Evolutionary conservation across 2,329 filamentous ascomycete genomes (phyloP).

Genomic region (Fusarium caatingaense): DNA sequence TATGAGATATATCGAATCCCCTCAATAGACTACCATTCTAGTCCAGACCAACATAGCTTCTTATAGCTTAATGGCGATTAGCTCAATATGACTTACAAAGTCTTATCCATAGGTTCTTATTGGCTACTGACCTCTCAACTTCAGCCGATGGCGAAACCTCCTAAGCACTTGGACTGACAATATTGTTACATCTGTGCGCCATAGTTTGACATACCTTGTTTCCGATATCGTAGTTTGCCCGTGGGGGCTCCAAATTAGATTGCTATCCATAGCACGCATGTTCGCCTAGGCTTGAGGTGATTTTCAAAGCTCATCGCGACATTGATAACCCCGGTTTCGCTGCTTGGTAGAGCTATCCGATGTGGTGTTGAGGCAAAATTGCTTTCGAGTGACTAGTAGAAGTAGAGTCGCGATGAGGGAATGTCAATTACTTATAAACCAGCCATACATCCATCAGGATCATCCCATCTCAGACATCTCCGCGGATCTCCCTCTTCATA

Average conservation of each 20-base stretch:
- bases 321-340: conserved; percentile 26
- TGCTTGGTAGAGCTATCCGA: neutral
- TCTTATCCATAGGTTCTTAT: conserved; percentile 33
- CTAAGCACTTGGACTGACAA: neutral
- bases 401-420: neutral
- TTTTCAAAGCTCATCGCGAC: conserved; percentile 42
- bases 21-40: conserved; percentile 24
- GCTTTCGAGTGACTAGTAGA: neutral
- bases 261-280: neutral
- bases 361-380: neutral
- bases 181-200: neutral
- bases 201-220: neutral
- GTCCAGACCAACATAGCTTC: neutral
- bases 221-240: neutral
- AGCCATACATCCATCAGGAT: conserved; percentile 23
- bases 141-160: neutral
- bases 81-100: conserved; percentile 1
- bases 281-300: conserved; percentile 40
- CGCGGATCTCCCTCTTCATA: conserved; percentile 14
- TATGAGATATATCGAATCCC: conserved; percentile 23
- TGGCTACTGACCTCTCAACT: conserved; percentile 10
- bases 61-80: neutral
- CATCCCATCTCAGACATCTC: conserved; percentile 25
- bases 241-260: conserved; percentile 4
- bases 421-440: conserved; percentile 40